These are phyloP conservation scores for Novymonas esmeraldas DNA, from an alignment of 208 protist species.

Conservation along the genomic window DNA sequence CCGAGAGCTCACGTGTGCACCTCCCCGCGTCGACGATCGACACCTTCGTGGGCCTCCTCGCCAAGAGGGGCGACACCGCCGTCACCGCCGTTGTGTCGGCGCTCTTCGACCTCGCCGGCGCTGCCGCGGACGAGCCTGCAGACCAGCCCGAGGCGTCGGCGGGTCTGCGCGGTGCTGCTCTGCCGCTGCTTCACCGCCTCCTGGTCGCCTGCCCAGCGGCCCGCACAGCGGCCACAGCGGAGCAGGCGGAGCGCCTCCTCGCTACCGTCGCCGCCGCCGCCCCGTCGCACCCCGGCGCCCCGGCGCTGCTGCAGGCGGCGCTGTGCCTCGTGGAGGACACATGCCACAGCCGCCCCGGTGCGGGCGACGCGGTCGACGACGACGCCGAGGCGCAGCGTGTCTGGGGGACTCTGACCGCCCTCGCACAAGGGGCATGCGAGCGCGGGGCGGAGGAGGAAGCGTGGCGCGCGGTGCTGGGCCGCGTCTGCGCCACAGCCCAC, in stretches of 20 bases:
- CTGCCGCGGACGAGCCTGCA: neutral
- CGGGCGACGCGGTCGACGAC: constrained; percentile 3
- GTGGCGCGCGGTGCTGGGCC: constrained; percentile 20
- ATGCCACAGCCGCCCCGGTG: constrained; percentile 1
- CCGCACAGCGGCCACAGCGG: constrained; percentile 8
- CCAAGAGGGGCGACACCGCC: constrained; percentile 6
- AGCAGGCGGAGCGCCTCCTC: constrained; percentile 9
- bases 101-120: constrained; percentile 12
- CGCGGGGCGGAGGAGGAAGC: neutral
- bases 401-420: constrained; percentile 8
- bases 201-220: constrained; percentile 8
- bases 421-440: neutral
- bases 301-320: constrained; percentile 13
- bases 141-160: neutral
- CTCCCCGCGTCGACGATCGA: neutral
- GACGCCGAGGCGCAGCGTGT: constrained; percentile 13
- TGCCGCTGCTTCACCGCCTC: constrained; percentile 21
- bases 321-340: constrained; percentile 26
- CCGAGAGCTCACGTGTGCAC: constrained; percentile 6
- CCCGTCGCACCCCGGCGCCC: neutral
- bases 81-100: neutral
- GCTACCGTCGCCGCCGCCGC: neutral
- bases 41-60: constrained; percentile 1
- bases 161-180: neutral
- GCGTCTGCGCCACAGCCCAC: constrained; percentile 14